Conservation (phyloP, 345 rosid species). For the Camelina neglecta region DNA sequence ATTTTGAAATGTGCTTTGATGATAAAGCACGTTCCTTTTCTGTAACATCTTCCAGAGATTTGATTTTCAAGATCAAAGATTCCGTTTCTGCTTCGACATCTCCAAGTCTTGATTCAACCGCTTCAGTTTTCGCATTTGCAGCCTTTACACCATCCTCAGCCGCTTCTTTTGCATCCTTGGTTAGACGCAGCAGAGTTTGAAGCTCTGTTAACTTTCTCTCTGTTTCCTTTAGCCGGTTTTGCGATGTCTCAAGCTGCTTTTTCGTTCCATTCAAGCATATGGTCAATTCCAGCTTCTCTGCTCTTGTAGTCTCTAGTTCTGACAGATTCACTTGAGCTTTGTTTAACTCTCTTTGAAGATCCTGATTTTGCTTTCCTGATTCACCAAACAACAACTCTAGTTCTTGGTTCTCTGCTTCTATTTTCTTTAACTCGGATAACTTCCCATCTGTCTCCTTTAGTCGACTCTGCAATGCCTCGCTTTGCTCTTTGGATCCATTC, state of each 20-base stretch:
- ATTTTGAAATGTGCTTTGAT: slow-evolving; percentile 42
- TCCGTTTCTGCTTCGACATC: slow-evolving; percentile 57
- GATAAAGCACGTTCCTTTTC: slow-evolving; percentile 45
- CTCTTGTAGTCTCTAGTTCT: slow-evolving; percentile 57
- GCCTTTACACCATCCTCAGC: slow-evolving; percentile 55
- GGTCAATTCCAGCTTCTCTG: slow-evolving; percentile 59
- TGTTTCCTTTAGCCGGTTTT: slow-evolving; percentile 52
- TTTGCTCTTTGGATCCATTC: slow-evolving; percentile 38
- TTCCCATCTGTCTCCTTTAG: slow-evolving; percentile 35
- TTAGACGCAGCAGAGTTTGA: slow-evolving; percentile 49
- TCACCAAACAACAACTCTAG: slow-evolving; percentile 51
- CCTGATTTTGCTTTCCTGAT: slow-evolving; percentile 43
- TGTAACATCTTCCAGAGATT: slow-evolving; percentile 49
- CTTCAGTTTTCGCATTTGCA: slow-evolving; percentile 49
- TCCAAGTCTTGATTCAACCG: slow-evolving; percentile 58
- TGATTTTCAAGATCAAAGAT: slow-evolving; percentile 52
- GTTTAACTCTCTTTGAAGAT: slow-evolving; percentile 49
- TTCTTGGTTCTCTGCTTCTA: slow-evolving; percentile 58
- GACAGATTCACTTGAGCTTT: slow-evolving; percentile 52
- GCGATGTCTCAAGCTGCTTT: slow-evolving; percentile 53
- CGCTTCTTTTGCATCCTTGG: slow-evolving; percentile 55
- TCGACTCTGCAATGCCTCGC: slow-evolving; percentile 35
- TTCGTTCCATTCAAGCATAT: slow-evolving; percentile 55
- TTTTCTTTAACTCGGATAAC: slow-evolving; percentile 47
- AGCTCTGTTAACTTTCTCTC: slow-evolving; percentile 53